A percentile compares a stretch with the other conserved stretches of the same genome.
phyloP scores from a whole-genome alignment of 2,329 filamentous ascomycete species.

The Phialophora macrospora region DNA sequence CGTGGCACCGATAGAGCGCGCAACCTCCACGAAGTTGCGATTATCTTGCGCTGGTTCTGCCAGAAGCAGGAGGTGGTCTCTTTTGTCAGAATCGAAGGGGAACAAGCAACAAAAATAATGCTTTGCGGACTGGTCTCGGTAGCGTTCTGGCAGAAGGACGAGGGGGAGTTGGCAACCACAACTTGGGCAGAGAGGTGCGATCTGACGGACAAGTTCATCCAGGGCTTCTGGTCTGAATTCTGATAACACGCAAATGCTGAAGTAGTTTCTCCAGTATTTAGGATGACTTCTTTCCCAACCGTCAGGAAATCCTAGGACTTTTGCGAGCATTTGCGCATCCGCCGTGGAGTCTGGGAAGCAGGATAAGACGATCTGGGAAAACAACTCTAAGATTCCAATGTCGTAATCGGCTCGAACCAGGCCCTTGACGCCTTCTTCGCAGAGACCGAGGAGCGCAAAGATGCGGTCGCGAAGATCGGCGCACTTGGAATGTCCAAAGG shows the following conservation, averaged over 20 bases:
- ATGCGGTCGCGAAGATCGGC: neutral
- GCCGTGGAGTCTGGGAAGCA: neutral
- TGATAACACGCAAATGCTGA: too few species aligned
- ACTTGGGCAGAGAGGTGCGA: too few species aligned
- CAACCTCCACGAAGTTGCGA: neutral
- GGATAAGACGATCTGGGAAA: neutral
- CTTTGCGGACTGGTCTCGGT: too few species aligned
- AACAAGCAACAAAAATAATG: neutral
- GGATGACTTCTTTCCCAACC: neutral
- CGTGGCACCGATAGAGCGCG: neutral
- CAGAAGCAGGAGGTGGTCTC: neutral
- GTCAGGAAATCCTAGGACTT: neutral
- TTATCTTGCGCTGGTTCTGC: neutral
- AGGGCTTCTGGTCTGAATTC: neutral
- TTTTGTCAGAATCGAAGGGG: too few species aligned
- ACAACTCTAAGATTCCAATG: neutral
- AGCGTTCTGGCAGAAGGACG: too few species aligned
- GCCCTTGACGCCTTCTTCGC: neutral
- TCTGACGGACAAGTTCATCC: too few species aligned
- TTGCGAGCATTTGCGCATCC: neutral
- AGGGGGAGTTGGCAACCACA: too few species aligned
- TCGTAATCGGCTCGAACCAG: neutral
- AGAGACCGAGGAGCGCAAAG: neutral
- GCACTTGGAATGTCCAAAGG: neutral
- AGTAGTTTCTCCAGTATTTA: neutral